A percentile compares a stretch with the other conserved stretches of the same genome.
These are phyloP conservation scores for Eucalyptus polyanthemos DNA, from an alignment of 345 rosid genomes.

Conservation along the genomic window DNA sequence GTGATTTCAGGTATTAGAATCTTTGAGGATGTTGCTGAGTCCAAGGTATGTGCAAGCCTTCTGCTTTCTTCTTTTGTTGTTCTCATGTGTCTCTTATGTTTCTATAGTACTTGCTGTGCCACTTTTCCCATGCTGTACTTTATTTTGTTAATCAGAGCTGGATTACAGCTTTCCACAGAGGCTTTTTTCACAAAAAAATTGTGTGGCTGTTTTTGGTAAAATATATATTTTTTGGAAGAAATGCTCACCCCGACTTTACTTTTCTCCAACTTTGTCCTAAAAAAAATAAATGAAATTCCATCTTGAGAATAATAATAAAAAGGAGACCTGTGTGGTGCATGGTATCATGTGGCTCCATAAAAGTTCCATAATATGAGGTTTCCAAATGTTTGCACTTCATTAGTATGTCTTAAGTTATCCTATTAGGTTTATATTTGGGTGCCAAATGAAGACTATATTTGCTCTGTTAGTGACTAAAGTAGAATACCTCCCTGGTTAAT, in stretches of 20 bases:
- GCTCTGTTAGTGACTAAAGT: background rate
- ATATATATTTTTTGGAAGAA: background rate
- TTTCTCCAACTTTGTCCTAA: background rate
- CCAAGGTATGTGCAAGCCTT: conserved; percentile 42
- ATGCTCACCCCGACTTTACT: background rate
- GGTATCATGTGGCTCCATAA: background rate
- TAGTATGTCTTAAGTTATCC: background rate
- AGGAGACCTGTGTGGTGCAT: background rate
- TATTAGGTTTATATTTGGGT: background rate
- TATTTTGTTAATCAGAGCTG: background rate
- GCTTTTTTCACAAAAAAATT: background rate
- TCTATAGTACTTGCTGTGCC: background rate
- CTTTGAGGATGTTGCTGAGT: conserved; percentile 73
- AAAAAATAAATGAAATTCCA: background rate
- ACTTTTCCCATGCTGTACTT: background rate
- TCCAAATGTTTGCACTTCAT: background rate
- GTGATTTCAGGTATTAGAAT: conserved; percentile 80
- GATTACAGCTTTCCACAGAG: background rate
- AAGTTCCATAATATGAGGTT: background rate
- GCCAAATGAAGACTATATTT: background rate
- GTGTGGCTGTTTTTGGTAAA: background rate
- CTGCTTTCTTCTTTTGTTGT: background rate
- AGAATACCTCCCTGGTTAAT: background rate
- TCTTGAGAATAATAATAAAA: background rate
- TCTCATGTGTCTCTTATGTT: background rate